Base-by-base conservation (phyloP, 164 flowering plant species). In the Dillenia turbinata region DNA sequence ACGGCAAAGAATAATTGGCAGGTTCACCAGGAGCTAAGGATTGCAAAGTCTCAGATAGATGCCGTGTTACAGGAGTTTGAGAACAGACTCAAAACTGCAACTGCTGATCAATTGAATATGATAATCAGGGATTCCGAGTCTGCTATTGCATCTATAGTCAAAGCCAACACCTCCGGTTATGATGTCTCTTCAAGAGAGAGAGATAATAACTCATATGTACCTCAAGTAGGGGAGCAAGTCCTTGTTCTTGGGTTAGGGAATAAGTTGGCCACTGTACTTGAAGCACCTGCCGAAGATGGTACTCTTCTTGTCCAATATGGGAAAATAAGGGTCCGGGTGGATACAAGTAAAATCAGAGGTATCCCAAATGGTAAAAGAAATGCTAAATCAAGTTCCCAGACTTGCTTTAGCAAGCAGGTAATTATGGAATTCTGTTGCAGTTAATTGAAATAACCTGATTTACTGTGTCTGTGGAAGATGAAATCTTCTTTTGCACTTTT, bases 201-300 rank as follows among this genome's bases (percentile, higher is more conserved):
- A 10, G 53, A 62, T 55, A 56, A n/a, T 17, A 63, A 45, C 67
- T 67, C 76, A 6, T 77, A 82, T 56, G 60, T 68, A 33, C 95
- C 91, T 4, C 78, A 86, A 72, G 13, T 70, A 56, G 97, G 98
- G 44, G 95, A 93, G 47, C 81, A 79, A 62, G 90, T 93, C 62
- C 74, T 47, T 72, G 80, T 90, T 12, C 79, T 66, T 63, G 81
- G 83, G 56, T 75, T 88, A 52, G 89, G 97, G 64, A 65, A 74
- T 66, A 90, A 89, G 79, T 52, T 84, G 63, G 94, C 88, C 51
- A 85, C 92, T 51, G 81, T 90, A 48, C 80, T 86, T 67, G 96
- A 90, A 81, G 75, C 78, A 52, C 76, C 88, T 51, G 85, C 66
- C 11, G 83, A 83, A 61, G 90, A 85, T 75, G 87, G 68, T 19